A percentile compares a stretch with the other conserved stretches of the same genome.
These are phyloP conservation scores for Neurospora sp. DNA, from an alignment of 2,329 filamentous ascomycete species.

Conservation along the genomic window DNA sequence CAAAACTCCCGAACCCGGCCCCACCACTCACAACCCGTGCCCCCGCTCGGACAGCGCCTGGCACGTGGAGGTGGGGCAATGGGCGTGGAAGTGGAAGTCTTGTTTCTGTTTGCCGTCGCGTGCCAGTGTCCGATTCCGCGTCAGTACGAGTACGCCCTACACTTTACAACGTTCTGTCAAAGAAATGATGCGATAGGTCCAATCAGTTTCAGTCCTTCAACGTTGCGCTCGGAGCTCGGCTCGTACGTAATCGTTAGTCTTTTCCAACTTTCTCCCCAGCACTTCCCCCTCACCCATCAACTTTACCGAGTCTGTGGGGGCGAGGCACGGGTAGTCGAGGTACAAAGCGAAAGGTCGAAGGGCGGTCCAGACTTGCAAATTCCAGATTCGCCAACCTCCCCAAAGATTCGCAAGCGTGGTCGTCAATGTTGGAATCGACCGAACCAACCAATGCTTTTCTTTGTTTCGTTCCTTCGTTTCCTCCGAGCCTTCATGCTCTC, in stretches of 20 bases:
- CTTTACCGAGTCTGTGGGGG: too few species aligned
- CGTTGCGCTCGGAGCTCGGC: not conserved
- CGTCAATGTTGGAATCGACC: not conserved
- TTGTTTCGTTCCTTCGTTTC: not conserved
- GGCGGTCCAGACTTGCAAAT: not conserved
- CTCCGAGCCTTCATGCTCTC: not conserved
- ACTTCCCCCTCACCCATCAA: too few species aligned
- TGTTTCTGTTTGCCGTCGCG: not conserved
- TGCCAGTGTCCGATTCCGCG: not conserved
- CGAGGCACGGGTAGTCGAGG: too few species aligned
- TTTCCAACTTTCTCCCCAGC: not conserved
- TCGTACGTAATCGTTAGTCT: not conserved
- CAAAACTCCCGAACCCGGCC: not conserved
- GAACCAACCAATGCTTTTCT: not conserved
- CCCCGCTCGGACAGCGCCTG: not conserved
- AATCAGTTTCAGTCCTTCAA: not conserved
- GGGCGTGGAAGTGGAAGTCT: not conserved
- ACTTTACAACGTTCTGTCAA: not conserved
- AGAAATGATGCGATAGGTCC: not conserved
- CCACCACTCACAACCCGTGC: not conserved
- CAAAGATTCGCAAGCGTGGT: not conserved
- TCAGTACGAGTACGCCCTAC: not conserved
- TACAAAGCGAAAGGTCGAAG: not conserved
- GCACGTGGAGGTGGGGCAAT: not conserved
- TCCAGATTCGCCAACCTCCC: not conserved